phyloP scores from a whole-genome alignment of 495 filamentous ascomycete genomes.

The Aspergillus baeticus region DNA sequence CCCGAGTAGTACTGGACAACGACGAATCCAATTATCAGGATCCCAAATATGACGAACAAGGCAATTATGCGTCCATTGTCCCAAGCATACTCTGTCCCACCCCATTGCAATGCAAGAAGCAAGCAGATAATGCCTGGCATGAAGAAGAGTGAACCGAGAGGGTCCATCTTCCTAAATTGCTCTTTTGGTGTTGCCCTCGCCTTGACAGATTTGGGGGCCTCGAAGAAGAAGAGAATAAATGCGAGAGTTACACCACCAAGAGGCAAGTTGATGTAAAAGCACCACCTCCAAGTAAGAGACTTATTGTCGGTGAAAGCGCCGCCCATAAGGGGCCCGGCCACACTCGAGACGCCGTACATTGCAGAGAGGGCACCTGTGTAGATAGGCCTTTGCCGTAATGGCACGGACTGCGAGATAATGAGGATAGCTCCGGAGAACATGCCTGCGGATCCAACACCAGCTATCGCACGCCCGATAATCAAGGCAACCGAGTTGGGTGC shows the following conservation, averaged over 20 bases:
- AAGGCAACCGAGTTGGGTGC: slow-evolving; percentile 72
- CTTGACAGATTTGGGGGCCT: slow-evolving; percentile 50
- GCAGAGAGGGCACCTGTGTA: slow-evolving; percentile 73
- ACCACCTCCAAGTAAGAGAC: slow-evolving; percentile 57
- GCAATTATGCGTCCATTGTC: slow-evolving; percentile 61
- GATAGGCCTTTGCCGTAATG: slow-evolving; percentile 65
- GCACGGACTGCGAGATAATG: slow-evolving; percentile 75
- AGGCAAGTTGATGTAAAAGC: slow-evolving; percentile 65
- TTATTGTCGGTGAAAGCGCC: slow-evolving; percentile 61
- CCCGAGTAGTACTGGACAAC: slow-evolving; percentile 63
- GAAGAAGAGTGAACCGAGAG: slow-evolving; percentile 64
- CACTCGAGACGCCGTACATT: slow-evolving; percentile 78
- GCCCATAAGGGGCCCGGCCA: slow-evolving; percentile 66
- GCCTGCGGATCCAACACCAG: slow-evolving; percentile 80
- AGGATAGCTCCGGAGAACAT: slow-evolving; percentile 80
- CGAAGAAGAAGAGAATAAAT: slow-evolving; percentile 59
- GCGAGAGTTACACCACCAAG: slow-evolving; percentile 64
- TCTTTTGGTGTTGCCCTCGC: slow-evolving; percentile 36
- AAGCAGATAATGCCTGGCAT: slow-evolving; percentile 70
- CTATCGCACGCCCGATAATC: slow-evolving; percentile 82
- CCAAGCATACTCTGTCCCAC: slow-evolving; percentile 71
- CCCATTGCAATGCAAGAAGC: slow-evolving; percentile 84
- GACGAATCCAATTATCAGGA: slow-evolving; percentile 64
- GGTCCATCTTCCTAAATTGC: slow-evolving; percentile 61
- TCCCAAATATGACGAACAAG: slow-evolving; percentile 66